A percentile compares a stretch with the other conserved stretches of the same genome.
Evolutionary conservation across 306 rosid species (phyloP).

Genomic region (Cicer arietinum): DNA sequence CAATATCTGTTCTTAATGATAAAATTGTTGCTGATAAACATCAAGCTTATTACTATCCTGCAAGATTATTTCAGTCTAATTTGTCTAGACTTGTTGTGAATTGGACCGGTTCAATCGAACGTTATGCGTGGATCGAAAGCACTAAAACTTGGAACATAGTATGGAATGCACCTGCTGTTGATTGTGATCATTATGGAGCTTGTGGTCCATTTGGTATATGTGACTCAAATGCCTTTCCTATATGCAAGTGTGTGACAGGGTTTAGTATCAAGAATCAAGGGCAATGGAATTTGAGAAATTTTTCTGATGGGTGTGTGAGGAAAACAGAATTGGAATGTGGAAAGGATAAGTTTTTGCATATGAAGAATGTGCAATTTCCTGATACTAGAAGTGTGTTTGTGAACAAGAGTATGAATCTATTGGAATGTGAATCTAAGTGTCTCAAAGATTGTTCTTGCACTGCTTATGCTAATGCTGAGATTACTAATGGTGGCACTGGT

Average conservation of each 20-base stretch:
- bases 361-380: conserved; percentile 32
- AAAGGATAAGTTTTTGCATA: conserved; percentile 21
- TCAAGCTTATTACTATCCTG: conserved; percentile 50
- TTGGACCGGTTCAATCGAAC: conserved; percentile 42
- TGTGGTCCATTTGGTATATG: conserved; percentile 77
- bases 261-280: conserved; percentile 48
- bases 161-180: conserved; percentile 55
- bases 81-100: conserved; percentile 50
- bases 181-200: conserved; percentile 46
- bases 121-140: conserved; percentile 48
- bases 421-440: conserved; percentile 48
- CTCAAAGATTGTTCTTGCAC: conserved; percentile 54
- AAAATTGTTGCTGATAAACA: conserved; percentile 36
- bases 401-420: conserved; percentile 39
- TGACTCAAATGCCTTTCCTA: conserved; percentile 58
- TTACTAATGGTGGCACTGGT: conserved; percentile 44
- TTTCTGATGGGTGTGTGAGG: conserved; percentile 45
- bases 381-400: conserved; percentile 28
- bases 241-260: conserved; percentile 56
- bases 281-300: conserved; percentile 60
- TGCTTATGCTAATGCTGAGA: conserved; percentile 51
- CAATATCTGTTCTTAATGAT: conserved; percentile 32
- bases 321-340: conserved; percentile 27
- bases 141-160: conserved; percentile 45
- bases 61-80: background rate